Percentiles rank a stretch among this genome's conserved stretches.
Evolutionary conservation across 495 filamentous ascomycete species (phyloP).

Genomic region (Aspergillus steynii): DNA sequence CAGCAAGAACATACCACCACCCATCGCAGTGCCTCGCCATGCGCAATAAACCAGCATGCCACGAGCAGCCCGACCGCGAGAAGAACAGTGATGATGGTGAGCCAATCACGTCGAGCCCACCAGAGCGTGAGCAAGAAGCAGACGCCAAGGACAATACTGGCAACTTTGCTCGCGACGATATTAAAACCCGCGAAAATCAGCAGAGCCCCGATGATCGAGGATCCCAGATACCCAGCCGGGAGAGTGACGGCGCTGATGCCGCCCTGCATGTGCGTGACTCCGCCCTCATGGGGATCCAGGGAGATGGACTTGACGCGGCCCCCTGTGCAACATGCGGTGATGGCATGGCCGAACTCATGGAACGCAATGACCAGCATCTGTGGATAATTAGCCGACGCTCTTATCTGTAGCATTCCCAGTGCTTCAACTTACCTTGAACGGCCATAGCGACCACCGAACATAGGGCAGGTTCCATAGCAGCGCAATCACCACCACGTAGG

Average conservation of each 20-base stretch:
- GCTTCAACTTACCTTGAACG: slow-evolving; percentile 67
- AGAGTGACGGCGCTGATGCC: slow-evolving; percentile 71
- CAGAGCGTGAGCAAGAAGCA: slow-evolving; percentile 76
- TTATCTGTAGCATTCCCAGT: neutral
- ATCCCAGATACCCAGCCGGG: slow-evolving; percentile 76
- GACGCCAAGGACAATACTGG: slow-evolving; percentile 68
- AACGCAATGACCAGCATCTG: slow-evolving; percentile 85
- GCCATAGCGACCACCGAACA: slow-evolving; percentile 70
- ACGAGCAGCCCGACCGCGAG: slow-evolving; percentile 70
- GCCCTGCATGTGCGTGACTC: slow-evolving; percentile 79
- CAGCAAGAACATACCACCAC: slow-evolving; percentile 54
- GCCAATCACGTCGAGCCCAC: slow-evolving; percentile 78
- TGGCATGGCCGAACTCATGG: slow-evolving; percentile 80
- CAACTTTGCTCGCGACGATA: slow-evolving; percentile 76
- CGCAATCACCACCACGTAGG: slow-evolving; percentile 72
- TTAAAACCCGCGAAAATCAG: slow-evolving; percentile 81
- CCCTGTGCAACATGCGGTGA: slow-evolving; percentile 69
- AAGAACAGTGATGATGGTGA: slow-evolving; percentile 69
- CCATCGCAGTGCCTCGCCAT: slow-evolving; percentile 70
- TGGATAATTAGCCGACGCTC: too few relatives aligned
- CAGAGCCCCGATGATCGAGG: slow-evolving; percentile 71
- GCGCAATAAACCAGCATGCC: slow-evolving; percentile 76
- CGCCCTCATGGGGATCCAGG: slow-evolving; percentile 68
- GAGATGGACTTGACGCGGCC: slow-evolving; percentile 73
- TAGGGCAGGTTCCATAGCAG: slow-evolving; percentile 80